Evolutionary conservation across 129 eudicot genomes (phyloP), one percentile per base, ranked within the genome.

Genomic region (Logfia minima): DNA sequence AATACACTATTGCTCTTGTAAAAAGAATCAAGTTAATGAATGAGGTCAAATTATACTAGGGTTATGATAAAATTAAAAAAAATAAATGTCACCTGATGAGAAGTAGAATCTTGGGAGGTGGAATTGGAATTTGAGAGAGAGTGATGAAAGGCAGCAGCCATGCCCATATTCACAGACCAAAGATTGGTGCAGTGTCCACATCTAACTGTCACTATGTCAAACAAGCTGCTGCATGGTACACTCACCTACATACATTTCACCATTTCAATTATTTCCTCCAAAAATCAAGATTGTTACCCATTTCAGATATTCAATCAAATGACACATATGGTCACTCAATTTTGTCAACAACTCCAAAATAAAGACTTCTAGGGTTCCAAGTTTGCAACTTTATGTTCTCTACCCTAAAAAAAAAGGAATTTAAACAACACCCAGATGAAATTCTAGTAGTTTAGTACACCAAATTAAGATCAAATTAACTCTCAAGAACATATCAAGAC

Each of bases 121-220:
- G 83, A 74, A 72, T 56, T 68, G 68, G 79, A 74, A 82, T 80
- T 68, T 43, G 87, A 77, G 69, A 83, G 82, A 9, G 92, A 80
- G 69, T 85, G 89, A 39, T 82, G 89, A 77, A 90, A 90, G 73
- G 98, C 96, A 83, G 95, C 82, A 52, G 83, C 83, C 95, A 52
- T 89, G 72, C 76, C 98, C 93, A 93, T 93, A 77, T 93, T 90
- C 69, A 90, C 98, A 70, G 90, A 85, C 97, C 96, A 93, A 74
- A 93, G 86, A 86, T 90, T 90, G 72, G 95, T 84, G 83, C 98
- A 90, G 89, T 90, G 98, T 69, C 97, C 98, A 60, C 98, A 93
- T 81, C 97, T 90, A 60, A 93, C 98, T 60, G 98, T 93, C 91
- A 93, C 97, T 3, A 87, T 86, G 80, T 93, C 98, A 45, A 82